phyloP scores from a whole-genome alignment of 2,329 filamentous ascomycete genomes.

The Fusarium sp. region DNA sequence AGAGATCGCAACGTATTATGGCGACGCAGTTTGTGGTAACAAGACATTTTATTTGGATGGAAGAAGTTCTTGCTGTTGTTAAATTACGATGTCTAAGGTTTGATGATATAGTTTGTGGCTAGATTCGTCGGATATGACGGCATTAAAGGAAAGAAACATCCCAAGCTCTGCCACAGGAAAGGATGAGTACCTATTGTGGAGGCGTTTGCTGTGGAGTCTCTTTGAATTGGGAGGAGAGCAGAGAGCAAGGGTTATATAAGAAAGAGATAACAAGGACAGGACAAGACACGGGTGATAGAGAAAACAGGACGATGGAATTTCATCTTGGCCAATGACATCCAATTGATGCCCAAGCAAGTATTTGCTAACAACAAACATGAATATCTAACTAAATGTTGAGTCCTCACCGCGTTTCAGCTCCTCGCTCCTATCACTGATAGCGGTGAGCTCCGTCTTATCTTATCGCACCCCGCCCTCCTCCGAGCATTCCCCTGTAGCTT shows the following conservation, averaged over 20 bases:
- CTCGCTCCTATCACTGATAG: slow-evolving; percentile 4
- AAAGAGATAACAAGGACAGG: slow-evolving; percentile 7
- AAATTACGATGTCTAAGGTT: slow-evolving; percentile 12
- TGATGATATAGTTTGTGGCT: slow-evolving; percentile 14
- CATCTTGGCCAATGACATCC: not conserved
- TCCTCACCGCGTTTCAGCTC: slow-evolving; percentile 32
- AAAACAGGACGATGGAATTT: not conserved
- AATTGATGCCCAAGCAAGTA: slow-evolving; percentile 20
- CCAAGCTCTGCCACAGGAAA: slow-evolving; percentile 27
- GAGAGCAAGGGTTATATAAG: slow-evolving; percentile 1
- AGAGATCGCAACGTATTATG: not conserved
- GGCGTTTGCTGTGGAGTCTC: slow-evolving; percentile 9
- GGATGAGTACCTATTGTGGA: slow-evolving; percentile 6
- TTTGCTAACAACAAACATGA: not conserved
- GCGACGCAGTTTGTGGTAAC: not conserved
- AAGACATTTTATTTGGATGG: not conserved
- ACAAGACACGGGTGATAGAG: slow-evolving; percentile 1
- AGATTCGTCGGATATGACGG: slow-evolving; percentile 40
- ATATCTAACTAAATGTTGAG: slow-evolving; percentile 1
- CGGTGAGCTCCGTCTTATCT: slow-evolving; percentile 48
- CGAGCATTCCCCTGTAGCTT: slow-evolving; percentile 28
- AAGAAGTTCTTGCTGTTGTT: not conserved
- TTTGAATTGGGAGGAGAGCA: not conserved
- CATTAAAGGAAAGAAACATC: slow-evolving; percentile 22
- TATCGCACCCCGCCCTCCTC: slow-evolving; percentile 41